Percentiles rank a stretch among this genome's conserved stretches.
Conservation (phyloP, 2,329 filamentous ascomycete species). For the Lachnellula hyalina region DNA sequence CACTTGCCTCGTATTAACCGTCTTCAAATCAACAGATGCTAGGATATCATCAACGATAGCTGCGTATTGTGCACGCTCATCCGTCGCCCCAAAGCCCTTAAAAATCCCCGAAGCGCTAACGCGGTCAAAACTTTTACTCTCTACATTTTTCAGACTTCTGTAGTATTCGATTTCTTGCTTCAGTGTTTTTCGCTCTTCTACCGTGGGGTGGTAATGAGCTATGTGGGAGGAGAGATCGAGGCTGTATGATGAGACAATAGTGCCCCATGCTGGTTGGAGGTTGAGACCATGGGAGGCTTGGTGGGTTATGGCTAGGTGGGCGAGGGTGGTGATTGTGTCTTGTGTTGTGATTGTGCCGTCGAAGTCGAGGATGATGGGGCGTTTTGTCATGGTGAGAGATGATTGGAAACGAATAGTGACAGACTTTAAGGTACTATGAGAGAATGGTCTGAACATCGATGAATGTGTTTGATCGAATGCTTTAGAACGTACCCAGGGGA, state of each 20-base stretch:
- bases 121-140: constrained; percentile 22
- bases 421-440: not conserved
- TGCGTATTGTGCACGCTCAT: not conserved
- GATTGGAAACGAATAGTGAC: not conserved
- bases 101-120: constrained; percentile 26
- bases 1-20: constrained; percentile 12
- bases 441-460: not conserved
- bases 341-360: constrained; percentile 30
- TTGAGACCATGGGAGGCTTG: constrained; percentile 10
- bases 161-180: constrained; percentile 19
- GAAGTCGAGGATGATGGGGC: constrained; percentile 27
- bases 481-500: not conserved
- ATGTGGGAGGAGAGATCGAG: constrained; percentile 16
- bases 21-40: constrained; percentile 1
- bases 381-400: not conserved
- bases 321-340: constrained; percentile 25
- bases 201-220: constrained; percentile 13
- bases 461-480: not conserved
- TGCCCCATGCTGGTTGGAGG: constrained; percentile 4
- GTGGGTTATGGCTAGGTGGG: constrained; percentile 10
- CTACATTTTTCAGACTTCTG: constrained; percentile 19
- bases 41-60: not conserved
- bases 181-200: constrained; percentile 14
- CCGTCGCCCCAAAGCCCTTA: constrained; percentile 8
- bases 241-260: constrained; percentile 16